Conservation (phyloP, 106 monocot genomes). For the Agapanthus africanus region DNA sequence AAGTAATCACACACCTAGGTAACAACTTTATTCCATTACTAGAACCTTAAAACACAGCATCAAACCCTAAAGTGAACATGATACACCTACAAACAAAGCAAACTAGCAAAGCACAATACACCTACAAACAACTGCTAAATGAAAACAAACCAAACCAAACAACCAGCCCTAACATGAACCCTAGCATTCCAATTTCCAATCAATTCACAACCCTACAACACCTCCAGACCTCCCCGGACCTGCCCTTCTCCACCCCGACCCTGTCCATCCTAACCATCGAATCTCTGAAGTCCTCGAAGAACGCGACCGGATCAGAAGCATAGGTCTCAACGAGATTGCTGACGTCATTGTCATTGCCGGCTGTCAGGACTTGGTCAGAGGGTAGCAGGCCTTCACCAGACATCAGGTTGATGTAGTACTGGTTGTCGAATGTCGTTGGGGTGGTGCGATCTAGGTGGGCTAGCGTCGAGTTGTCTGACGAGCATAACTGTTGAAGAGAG, state of each 20-base stretch:
- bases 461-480: conserved; percentile 28
- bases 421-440: conserved; percentile 86
- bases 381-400: conserved; percentile 65
- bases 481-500: conserved; percentile 74
- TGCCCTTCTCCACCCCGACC: conserved; percentile 24
- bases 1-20: too few species aligned
- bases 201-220: conserved; percentile 63
- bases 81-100: neutral
- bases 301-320: conserved; percentile 30
- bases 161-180: neutral
- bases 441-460: conserved; percentile 63
- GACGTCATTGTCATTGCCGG: conserved; percentile 15
- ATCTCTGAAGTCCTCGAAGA: conserved; percentile 67
- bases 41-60: neutral
- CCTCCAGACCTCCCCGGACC: conserved; percentile 59
- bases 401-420: conserved; percentile 80
- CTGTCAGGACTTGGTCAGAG: conserved; percentile 55
- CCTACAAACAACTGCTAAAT: neutral
- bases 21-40: neutral
- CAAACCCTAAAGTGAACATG: too few species aligned
- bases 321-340: conserved; percentile 41
- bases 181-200: too few species aligned
- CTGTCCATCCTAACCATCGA: conserved; percentile 84
- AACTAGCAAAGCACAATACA: neutral
- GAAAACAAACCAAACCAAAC: neutral